Conservation (phyloP, 129 eudicot genomes). For the Scalesia atractyloides region DNA sequence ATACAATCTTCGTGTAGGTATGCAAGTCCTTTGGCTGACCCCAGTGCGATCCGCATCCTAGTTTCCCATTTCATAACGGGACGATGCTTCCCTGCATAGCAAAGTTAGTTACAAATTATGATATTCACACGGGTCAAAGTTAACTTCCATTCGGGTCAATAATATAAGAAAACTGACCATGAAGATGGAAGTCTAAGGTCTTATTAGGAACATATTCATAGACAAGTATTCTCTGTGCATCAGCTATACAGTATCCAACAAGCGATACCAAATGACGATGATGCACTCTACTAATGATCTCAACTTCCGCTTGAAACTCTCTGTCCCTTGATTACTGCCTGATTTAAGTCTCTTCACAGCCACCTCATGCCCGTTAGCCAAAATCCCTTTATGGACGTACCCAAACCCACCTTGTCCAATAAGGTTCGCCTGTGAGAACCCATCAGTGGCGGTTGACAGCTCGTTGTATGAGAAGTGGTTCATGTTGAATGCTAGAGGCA, state of each 20-base stretch:
- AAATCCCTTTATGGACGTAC: slow-evolving; percentile 55
- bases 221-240: slow-evolving; percentile 56
- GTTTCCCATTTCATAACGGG: slow-evolving; percentile 65
- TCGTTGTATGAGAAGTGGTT: slow-evolving; percentile 52
- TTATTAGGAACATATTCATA: slow-evolving; percentile 63
- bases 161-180: slow-evolving; percentile 41
- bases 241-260: slow-evolving; percentile 67
- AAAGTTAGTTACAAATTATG: background rate
- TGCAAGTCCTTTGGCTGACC: slow-evolving; percentile 92
- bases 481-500: slow-evolving; percentile 46
- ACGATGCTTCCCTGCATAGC: slow-evolving; percentile 54
- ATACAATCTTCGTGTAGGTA: slow-evolving; percentile 92
- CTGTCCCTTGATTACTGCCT: slow-evolving; percentile 69
- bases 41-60: slow-evolving; percentile 72
- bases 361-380: slow-evolving; percentile 53
- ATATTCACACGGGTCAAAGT: slow-evolving; percentile 1
- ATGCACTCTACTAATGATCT: slow-evolving; percentile 67
- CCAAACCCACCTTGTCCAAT: slow-evolving; percentile 78
- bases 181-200: slow-evolving; percentile 59
- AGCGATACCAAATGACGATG: slow-evolving; percentile 77
- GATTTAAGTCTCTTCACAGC: slow-evolving; percentile 70
- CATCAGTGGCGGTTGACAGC: slow-evolving; percentile 49
- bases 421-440: slow-evolving; percentile 49
- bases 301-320: slow-evolving; percentile 72
- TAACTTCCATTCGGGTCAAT: background rate